These are phyloP conservation scores for Penicillium steckii DNA, from an alignment of 495 filamentous ascomycete genomes.

Conservation along the genomic window DNA sequence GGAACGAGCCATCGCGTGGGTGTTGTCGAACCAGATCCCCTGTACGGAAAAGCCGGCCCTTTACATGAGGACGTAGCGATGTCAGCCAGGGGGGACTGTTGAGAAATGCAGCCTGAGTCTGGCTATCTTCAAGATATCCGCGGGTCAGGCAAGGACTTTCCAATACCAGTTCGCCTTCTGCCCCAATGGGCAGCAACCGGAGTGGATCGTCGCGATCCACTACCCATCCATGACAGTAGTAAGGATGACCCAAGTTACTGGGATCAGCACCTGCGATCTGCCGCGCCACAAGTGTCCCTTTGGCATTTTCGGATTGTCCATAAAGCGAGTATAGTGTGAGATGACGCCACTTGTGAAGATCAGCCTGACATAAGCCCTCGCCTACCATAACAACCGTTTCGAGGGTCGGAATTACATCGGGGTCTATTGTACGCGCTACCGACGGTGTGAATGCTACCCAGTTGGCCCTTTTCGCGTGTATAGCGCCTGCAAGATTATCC, in stretches of 20 bases:
- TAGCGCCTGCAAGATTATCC: not conserved
- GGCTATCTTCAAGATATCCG: slow-evolving; percentile 49
- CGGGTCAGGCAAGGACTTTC: slow-evolving; percentile 50
- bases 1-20: slow-evolving; percentile 11
- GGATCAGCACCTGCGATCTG: not conserved
- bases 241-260: not conserved
- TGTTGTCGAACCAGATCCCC: slow-evolving; percentile 26
- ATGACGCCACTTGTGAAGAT: not conserved
- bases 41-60: slow-evolving; percentile 27
- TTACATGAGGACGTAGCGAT: not conserved
- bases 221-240: slow-evolving; percentile 38
- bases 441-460: not conserved
- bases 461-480: not conserved
- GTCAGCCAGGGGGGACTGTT: not conserved
- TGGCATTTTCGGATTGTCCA: not conserved
- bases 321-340: not conserved
- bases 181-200: slow-evolving; percentile 47
- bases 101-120: slow-evolving; percentile 46
- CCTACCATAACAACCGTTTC: not conserved
- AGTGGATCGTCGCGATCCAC: slow-evolving; percentile 48
- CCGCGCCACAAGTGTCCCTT: not conserved
- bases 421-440: not conserved
- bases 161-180: slow-evolving; percentile 56
- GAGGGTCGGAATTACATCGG: not conserved
- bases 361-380: not conserved